Evolutionary conservation across 257 asterid species (phyloP), one percentile per base, ranked within the genome.

Genomic region (Rubia yunnanensis): DNA sequence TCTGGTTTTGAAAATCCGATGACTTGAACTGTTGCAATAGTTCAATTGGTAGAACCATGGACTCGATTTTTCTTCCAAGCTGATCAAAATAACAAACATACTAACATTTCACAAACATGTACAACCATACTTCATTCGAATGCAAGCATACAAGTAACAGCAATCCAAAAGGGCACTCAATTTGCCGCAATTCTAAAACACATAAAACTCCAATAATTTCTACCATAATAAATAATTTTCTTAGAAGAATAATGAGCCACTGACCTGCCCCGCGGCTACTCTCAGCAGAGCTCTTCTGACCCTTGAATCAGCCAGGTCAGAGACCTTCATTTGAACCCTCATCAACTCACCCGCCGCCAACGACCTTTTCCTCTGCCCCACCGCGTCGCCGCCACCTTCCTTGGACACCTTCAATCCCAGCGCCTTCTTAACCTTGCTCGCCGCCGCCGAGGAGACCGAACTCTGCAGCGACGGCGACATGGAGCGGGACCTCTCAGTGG

Each of bases 191-290:
- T 5, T 15, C 35, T 23, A 6, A 59, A 32, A 31, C n/a, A 30
- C 35, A 53, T 39, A 54, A 9, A 54, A 23, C 7, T 30, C 36
- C 52, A 61, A 20, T 46, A 17, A 60, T n/a, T n/a, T 4, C 36
- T 7, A 44, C 39, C 5, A 64, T 4, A 26, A 27, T 20, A 22
- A 26, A 53, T 7, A 32, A 60, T 63, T 20, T 17, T 20, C 22
- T 35, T 35, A 50, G 27, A 41, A 14, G 3, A 41, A 49, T 49
- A 49, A 22, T 41, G 5, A 39, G 24, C 14, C 20, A 64, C 75
- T 22, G 23, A 92, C 98, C 95, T 87, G 96, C 60, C 86, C 96
- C 9, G 96, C 92, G 68, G 95, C 95, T 18, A 89, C 80, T 78
- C 98, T 78, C 71, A 92, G 71, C 69, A 89, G 73, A 58, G 91